phyloP scores from a whole-genome alignment of 441 rosid genomes.

The Brassica hybrid region DNA sequence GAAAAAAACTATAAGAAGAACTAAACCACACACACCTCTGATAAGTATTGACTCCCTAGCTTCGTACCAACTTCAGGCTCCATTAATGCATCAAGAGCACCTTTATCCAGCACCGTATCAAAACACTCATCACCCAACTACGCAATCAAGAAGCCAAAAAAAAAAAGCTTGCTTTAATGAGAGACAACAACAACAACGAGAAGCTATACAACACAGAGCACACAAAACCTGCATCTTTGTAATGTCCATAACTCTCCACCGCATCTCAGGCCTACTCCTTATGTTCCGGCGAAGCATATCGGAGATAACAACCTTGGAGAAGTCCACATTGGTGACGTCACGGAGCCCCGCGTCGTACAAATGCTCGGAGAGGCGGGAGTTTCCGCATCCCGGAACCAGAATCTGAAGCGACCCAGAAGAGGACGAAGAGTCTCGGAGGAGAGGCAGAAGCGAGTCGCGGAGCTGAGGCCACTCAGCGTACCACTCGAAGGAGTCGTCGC shows the following conservation, averaged over 20 bases:
- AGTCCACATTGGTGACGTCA: constrained; percentile 76
- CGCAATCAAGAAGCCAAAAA: constrained; percentile 17
- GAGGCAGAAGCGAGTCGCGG: constrained; percentile 58
- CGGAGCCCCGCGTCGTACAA: constrained; percentile 81
- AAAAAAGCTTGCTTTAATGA: background rate
- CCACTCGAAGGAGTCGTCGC: constrained; percentile 91
- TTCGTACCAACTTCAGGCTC: constrained; percentile 83
- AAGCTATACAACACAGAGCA: constrained; percentile 2
- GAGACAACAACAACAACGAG: background rate
- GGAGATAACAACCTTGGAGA: constrained; percentile 88
- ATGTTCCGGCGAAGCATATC: constrained; percentile 91
- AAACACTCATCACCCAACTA: constrained; percentile 68
- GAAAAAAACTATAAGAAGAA: background rate
- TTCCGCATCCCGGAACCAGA: constrained; percentile 91
- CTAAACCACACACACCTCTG: constrained; percentile 57
- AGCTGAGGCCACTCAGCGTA: constrained; percentile 96
- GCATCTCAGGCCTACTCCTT: constrained; percentile 71
- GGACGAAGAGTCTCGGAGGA: constrained; percentile 47
- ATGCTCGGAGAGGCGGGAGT: constrained; percentile 82
- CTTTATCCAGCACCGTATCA: constrained; percentile 86
- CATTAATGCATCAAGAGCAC: constrained; percentile 98
- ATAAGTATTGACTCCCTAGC: constrained; percentile 74
- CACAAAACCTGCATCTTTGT: constrained; percentile 75
- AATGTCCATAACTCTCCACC: constrained; percentile 98
- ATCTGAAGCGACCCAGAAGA: constrained; percentile 53